Evolutionary conservation across 2,329 filamentous ascomycete species (phyloP).

Genomic region (Acrocalymma vagum): DNA sequence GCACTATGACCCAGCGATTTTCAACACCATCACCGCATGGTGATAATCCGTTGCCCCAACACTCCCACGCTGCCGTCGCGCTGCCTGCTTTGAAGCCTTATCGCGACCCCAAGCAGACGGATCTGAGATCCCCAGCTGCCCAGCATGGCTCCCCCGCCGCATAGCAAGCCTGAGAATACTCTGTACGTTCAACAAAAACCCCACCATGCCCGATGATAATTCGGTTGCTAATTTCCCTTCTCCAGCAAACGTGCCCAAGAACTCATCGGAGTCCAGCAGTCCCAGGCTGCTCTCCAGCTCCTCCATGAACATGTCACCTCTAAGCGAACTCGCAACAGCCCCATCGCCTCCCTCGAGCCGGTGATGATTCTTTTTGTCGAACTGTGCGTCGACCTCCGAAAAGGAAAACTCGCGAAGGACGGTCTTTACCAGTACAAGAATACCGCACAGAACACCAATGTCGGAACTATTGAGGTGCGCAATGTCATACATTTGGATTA

Average conservation of each 20-base stretch:
- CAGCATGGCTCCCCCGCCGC: slow-evolving; percentile 90
- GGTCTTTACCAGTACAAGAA: slow-evolving; percentile 99
- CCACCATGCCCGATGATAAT: slow-evolving; percentile 3
- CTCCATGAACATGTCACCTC: slow-evolving; percentile 99
- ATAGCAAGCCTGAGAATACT: slow-evolving; percentile 99
- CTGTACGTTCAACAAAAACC: slow-evolving; percentile 56
- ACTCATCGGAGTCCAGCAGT: slow-evolving; percentile 96
- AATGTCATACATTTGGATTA: not conserved
- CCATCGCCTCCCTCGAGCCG: slow-evolving; percentile 94
- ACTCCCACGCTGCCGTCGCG: slow-evolving; percentile 20
- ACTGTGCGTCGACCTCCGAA: slow-evolving; percentile 95
- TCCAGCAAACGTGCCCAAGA: slow-evolving; percentile 81
- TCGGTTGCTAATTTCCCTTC: slow-evolving; percentile 24
- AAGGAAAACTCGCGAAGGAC: slow-evolving; percentile 98
- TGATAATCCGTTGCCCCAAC: slow-evolving; percentile 25
- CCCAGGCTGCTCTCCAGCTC: slow-evolving; percentile 88
- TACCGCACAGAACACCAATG: slow-evolving; percentile 98
- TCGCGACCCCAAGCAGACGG: slow-evolving; percentile 37
- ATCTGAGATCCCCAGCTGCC: slow-evolving; percentile 37
- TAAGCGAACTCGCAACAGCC: slow-evolving; percentile 96
- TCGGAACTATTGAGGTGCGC: slow-evolving; percentile 91
- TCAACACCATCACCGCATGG: slow-evolving; percentile 26
- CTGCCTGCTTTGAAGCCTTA: slow-evolving; percentile 36
- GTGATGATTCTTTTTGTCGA: slow-evolving; percentile 98
- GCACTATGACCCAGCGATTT: slow-evolving; percentile 9